Evolutionary conservation across 495 filamentous ascomycete species (phyloP), one percentile per base, ranked within the genome.

Genomic region (Eremomyces bilateralis): DNA sequence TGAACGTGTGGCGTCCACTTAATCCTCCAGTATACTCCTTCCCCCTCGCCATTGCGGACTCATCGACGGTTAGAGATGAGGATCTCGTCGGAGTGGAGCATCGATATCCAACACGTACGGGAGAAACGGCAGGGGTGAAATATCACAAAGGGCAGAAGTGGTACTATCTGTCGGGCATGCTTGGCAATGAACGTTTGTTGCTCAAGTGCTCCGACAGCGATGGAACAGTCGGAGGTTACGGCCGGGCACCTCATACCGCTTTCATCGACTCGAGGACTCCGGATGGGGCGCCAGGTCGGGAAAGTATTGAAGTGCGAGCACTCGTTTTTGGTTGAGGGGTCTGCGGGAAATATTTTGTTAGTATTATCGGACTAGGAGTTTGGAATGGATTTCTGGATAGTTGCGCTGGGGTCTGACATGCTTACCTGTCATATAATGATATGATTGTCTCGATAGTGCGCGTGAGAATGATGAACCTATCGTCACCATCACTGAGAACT

Each of bases 281-380:
- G 19, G 53, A 60, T 20, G 74, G 63, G 17, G 53, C 49, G 34
- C 39, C 46, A 19, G 49, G 46, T 10, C 43, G 57, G 48, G 77
- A 88, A 63, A 90, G 80, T 51, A 85, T 93, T 53, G 80, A 90
- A 53, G 76, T 91, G 13, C 62, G 80, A 48, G 75, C 80, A 13
- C 59, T 91, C 53, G 71, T 91, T 8, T 84, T 90, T 64, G 80
- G 80, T 0, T 78, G 13, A 13, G 6, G 24, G 24, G 6, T 8
- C 24, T 27, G 6, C 24, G 24, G 6, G 24, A 27, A 27, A 27
- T n/a, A n/a, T n/a, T n/a, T n/a, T n/a, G n/a, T n/a, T n/a, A n/a
- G n/a, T n/a, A n/a, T n/a, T n/a, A n/a, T n/a, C n/a, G n/a, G n/a
- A n/a, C n/a, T n/a, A n/a, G n/a, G n/a, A n/a, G n/a, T n/a, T n/a